Evolutionary conservation across 805 yeast genomes (phyloP).

Genomic region (Candida sphagnicola): DNA sequence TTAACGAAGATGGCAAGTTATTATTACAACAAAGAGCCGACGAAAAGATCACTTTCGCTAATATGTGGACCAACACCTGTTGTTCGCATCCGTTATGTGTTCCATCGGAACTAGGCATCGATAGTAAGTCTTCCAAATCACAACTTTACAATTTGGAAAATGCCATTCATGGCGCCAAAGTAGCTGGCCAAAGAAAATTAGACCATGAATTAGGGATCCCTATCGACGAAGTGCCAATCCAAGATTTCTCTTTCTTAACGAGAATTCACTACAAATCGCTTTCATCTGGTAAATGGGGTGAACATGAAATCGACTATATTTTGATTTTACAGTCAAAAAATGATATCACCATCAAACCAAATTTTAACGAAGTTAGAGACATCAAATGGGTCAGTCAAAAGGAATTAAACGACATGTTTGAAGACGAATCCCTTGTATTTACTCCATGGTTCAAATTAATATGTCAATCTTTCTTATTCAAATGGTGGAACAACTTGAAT

Average conservation of each 20-base stretch:
- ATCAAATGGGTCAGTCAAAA: slow-evolving; percentile 64
- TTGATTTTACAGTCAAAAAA: slow-evolving; percentile 63
- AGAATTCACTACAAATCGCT: slow-evolving; percentile 86
- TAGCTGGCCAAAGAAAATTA: slow-evolving; percentile 89
- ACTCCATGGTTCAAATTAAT: slow-evolving; percentile 99
- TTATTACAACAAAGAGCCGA: slow-evolving; percentile 93
- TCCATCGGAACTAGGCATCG: slow-evolving; percentile 68
- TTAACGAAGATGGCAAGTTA: slow-evolving; percentile 70
- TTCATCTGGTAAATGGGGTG: slow-evolving; percentile 78
- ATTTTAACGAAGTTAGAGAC: slow-evolving; percentile 75
- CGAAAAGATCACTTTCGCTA: slow-evolving; percentile 95
- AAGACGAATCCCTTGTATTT: slow-evolving; percentile 61
- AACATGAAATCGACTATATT: slow-evolving; percentile 95
- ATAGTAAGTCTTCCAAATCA: slow-evolving; percentile 8
- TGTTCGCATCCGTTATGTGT: slow-evolving; percentile 96
- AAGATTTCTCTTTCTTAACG: slow-evolving; percentile 76
- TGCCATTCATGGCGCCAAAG: slow-evolving; percentile 74
- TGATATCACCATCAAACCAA: slow-evolving; percentile 55
- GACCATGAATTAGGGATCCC: slow-evolving; percentile 91
- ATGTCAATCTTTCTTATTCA: slow-evolving; percentile 83
- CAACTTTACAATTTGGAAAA: slow-evolving; percentile 39
- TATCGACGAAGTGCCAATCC: slow-evolving; percentile 53
- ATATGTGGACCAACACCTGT: slow-evolving; percentile 98
- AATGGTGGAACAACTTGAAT: slow-evolving; percentile 88
- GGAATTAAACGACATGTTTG: slow-evolving; percentile 73